These are phyloP conservation scores for Polychaeton citri DNA, from an alignment of 2,329 filamentous ascomycete species.

Conservation along the genomic window DNA sequence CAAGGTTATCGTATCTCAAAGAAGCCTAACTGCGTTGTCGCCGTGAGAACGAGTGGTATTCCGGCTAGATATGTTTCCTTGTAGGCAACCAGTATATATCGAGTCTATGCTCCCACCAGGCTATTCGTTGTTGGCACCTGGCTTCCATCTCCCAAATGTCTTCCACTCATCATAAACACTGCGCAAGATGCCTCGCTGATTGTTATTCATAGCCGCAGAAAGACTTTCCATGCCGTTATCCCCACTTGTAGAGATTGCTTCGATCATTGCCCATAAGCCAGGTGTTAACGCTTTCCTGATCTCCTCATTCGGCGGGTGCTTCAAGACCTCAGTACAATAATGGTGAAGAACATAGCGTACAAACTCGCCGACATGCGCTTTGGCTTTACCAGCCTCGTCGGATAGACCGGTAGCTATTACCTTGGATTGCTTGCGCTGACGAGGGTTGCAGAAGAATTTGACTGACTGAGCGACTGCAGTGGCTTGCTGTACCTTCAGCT, in stretches of 20 bases:
- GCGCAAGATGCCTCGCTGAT: conserved; percentile 39
- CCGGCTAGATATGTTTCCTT: too few relatives aligned
- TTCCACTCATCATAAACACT: conserved; percentile 39
- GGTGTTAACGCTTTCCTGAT: conserved; percentile 40
- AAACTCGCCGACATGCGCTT: conserved; percentile 43
- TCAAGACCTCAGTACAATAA: conserved; percentile 41
- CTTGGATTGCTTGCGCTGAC: conserved; percentile 24
- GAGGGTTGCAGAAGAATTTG: conserved; percentile 48
- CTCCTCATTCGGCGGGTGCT: conserved; percentile 33
- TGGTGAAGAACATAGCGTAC: conserved; percentile 44
- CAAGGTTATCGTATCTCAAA: too few relatives aligned
- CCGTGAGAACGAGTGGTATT: too few relatives aligned
- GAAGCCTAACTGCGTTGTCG: too few relatives aligned
- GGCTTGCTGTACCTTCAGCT: conserved; percentile 23
- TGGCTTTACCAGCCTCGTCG: conserved; percentile 46
- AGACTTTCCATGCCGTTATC: conserved; percentile 27
- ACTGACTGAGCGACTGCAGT: conserved; percentile 41
- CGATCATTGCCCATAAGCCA: conserved; percentile 39
- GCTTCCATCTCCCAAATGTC: conserved; percentile 20
- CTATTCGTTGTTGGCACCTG: conserved; percentile 1
- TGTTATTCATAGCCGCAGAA: conserved; percentile 39
- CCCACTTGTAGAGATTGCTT: conserved; percentile 20
- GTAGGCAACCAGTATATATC: too few relatives aligned
- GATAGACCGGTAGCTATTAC: conserved; percentile 28
- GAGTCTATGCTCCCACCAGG: too few relatives aligned